Evolutionary conservation across 257 asterid species (phyloP).

Genomic region (Forsythia suspensa): DNA sequence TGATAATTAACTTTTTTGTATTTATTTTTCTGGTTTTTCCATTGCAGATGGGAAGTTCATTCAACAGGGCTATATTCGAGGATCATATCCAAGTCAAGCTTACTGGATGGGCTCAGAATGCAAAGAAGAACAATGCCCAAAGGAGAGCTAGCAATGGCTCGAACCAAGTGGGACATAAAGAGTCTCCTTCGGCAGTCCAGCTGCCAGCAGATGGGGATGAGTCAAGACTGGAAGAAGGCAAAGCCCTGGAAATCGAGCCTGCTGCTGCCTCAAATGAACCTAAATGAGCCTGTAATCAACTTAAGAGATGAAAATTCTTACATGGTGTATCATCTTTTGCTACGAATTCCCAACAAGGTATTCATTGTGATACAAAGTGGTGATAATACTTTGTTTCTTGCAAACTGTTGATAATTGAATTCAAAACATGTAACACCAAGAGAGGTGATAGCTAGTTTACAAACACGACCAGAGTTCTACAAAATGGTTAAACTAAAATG

Average conservation of each 20-base stretch:
- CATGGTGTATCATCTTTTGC: not conserved
- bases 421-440: too few relatives aligned
- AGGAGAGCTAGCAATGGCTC: constrained; percentile 27
- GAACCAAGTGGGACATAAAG: constrained; percentile 24
- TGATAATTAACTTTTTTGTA: not conserved
- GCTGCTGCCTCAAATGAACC: not conserved
- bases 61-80: constrained; percentile 62
- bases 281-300: not conserved
- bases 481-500: too few relatives aligned
- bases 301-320: not conserved
- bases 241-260: not conserved
- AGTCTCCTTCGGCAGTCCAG: constrained; percentile 17
- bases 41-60: constrained; percentile 69
- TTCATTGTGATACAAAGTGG: too few relatives aligned
- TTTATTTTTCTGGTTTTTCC: not conserved
- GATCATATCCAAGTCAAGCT: constrained; percentile 54
- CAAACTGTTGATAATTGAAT: too few relatives aligned
- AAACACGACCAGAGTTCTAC: too few relatives aligned
- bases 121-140: constrained; percentile 41
- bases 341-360: not conserved
- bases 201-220: constrained; percentile 16
- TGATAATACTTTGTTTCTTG: too few relatives aligned
- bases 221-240: constrained; percentile 28
- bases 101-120: constrained; percentile 62
- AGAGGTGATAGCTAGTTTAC: too few relatives aligned